Evolutionary conservation across 495 filamentous ascomycete genomes (phyloP).

Genomic region (Durotheca rogersii): DNA sequence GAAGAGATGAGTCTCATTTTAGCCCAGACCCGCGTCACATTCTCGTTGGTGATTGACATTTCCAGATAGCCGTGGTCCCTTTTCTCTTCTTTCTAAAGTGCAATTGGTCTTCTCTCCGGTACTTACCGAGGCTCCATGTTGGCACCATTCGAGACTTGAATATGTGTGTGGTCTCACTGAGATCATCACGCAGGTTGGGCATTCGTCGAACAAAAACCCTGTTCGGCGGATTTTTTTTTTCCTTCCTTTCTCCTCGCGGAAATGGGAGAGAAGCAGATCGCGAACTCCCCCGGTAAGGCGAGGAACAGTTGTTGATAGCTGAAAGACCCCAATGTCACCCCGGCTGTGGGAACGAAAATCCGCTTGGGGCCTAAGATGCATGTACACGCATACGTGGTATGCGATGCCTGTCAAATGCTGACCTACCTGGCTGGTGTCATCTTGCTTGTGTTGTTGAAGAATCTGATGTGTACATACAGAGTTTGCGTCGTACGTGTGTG

Average conservation of each 20-base stretch:
- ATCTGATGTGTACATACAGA: slow-evolving; percentile 9
- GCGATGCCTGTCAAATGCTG: slow-evolving; percentile 22
- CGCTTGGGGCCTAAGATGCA: slow-evolving; percentile 1
- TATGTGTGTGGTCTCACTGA: neutral
- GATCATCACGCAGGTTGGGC: no score
- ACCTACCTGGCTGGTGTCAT: slow-evolving; percentile 20
- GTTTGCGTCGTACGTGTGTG: no score
- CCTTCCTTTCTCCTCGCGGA: neutral
- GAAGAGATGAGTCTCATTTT: slow-evolving; percentile 32
- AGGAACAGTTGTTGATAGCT: neutral
- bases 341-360: slow-evolving; percentile 2
- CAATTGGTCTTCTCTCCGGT: slow-evolving; percentile 1
- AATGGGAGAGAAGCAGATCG: neutral
- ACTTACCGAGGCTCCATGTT: neutral
- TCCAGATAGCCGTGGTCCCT: slow-evolving; percentile 5
- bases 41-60: slow-evolving; percentile 18
- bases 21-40: slow-evolving; percentile 24
- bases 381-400: no score
- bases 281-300: no score
- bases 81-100: neutral
- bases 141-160: neutral
- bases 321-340: neutral
- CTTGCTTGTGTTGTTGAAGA: slow-evolving; percentile 17
- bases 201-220: no score
- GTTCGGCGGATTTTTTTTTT: no score